Conservation (phyloP, 2,329 filamentous ascomycete species). For the Arthrobotrys sphaeroides region DNA sequence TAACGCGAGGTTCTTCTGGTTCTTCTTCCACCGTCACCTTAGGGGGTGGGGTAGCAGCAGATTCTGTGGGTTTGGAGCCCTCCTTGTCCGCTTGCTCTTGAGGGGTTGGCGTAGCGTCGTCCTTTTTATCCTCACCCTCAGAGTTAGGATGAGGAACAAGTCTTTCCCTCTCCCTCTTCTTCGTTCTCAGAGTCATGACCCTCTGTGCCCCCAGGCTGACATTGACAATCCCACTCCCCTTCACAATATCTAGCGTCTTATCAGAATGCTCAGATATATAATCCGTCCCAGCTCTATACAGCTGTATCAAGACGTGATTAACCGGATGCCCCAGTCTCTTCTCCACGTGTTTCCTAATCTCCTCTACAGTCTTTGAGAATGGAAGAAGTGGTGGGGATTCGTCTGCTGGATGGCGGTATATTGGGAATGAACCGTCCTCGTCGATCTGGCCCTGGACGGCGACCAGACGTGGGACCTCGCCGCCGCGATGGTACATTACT, state of each 20-base stretch:
- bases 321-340: conserved; percentile 77
- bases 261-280: conserved; percentile 97
- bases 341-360: conserved; percentile 76
- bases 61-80: too few species aligned
- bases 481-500: conserved; percentile 89
- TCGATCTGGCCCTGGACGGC: conserved; percentile 82
- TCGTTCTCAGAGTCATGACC: conserved; percentile 88
- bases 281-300: conserved; percentile 87
- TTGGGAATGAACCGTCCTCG: conserved; percentile 75
- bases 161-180: conserved; percentile 68
- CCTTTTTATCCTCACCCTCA: conserved; percentile 13
- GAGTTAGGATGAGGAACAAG: background rate
- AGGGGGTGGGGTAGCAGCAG: conserved; percentile 27
- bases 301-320: conserved; percentile 92
- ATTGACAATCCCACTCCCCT: conserved; percentile 85
- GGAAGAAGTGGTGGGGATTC: conserved; percentile 79
- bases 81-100: background rate
- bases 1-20: conserved; percentile 63
- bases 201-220: conserved; percentile 91
- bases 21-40: conserved; percentile 47
- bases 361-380: conserved; percentile 77
- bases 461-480: conserved; percentile 88
- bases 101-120: background rate
- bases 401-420: conserved; percentile 95
- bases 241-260: conserved; percentile 90